These are phyloP conservation scores for Talaromyces verruculosus DNA, from an alignment of 2,329 filamentous ascomycete species.

Conservation along the genomic window DNA sequence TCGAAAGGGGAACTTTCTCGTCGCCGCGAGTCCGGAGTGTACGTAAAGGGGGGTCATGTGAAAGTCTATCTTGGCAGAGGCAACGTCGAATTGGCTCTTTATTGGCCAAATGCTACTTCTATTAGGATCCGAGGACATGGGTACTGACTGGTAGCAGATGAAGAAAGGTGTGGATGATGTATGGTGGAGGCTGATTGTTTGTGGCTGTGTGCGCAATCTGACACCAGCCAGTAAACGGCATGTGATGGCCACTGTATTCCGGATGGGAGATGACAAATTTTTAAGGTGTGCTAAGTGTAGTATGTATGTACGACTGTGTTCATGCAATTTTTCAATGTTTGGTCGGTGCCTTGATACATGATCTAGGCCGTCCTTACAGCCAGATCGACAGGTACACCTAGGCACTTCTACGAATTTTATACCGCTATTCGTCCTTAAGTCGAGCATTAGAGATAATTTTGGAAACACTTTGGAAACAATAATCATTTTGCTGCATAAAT, in stretches of 20 bases:
- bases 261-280: background rate
- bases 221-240: background rate
- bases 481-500: background rate
- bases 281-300: background rate
- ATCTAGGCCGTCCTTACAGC: background rate
- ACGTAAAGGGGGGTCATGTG: background rate
- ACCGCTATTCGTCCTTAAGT: background rate
- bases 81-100: background rate
- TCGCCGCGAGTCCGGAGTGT: background rate
- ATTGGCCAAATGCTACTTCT: background rate
- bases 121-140: background rate
- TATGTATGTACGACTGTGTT: background rate
- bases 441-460: background rate
- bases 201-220: background rate
- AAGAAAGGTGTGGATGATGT: background rate
- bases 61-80: background rate
- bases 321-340: background rate
- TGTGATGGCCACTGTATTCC: background rate
- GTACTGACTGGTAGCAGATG: background rate
- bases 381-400: no score
- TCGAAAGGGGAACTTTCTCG: background rate
- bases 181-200: constrained; percentile 3
- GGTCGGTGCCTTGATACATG: background rate
- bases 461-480: no score
- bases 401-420: background rate